Conservation (phyloP, 2,329 filamentous ascomycete genomes). For the Pseudogymnoascus sp. region DNA sequence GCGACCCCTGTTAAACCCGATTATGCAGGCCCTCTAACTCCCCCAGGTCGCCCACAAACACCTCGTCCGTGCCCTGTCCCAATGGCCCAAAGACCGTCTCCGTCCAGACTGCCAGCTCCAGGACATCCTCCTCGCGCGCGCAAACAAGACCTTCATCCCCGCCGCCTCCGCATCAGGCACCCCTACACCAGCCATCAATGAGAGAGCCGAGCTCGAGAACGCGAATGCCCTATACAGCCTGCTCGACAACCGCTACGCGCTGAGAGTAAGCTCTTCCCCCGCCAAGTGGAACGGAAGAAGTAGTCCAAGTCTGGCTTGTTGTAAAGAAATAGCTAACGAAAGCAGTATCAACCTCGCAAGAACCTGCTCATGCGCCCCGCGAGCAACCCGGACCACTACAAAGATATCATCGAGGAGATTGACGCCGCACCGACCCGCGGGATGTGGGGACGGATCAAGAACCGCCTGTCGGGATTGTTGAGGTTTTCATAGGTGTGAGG, state of each 20-base stretch:
- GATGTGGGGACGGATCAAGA: conserved; percentile 44
- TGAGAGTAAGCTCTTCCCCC: conserved; percentile 37
- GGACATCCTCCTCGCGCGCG: conserved; percentile 43
- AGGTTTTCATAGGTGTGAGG: conserved; percentile 40
- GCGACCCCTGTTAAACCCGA: not conserved
- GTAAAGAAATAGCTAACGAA: not conserved
- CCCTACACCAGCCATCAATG: conserved; percentile 26
- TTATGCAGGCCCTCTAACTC: not conserved
- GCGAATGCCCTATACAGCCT: conserved; percentile 54
- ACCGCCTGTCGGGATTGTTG: conserved; percentile 53
- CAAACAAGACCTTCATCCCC: conserved; percentile 31
- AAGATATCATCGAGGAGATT: conserved; percentile 53
- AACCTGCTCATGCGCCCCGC: conserved; percentile 48
- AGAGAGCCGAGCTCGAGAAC: conserved; percentile 47
- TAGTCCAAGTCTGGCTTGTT: not conserved
- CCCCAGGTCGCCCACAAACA: conserved; percentile 39
- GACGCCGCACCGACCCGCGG: conserved; percentile 54
- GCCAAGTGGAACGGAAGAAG: too few relatives aligned
- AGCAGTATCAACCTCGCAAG: conserved; percentile 39
- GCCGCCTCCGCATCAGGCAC: conserved; percentile 10
- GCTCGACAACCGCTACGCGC: conserved; percentile 52
- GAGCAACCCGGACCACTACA: conserved; percentile 59
- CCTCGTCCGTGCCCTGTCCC: conserved; percentile 44
- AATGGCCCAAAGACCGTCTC: conserved; percentile 58
- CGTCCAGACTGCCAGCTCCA: conserved; percentile 58